These are phyloP conservation scores for Dothiorella sarmentorum DNA, from an alignment of 2,329 filamentous ascomycete genomes.

Conservation along the genomic window DNA sequence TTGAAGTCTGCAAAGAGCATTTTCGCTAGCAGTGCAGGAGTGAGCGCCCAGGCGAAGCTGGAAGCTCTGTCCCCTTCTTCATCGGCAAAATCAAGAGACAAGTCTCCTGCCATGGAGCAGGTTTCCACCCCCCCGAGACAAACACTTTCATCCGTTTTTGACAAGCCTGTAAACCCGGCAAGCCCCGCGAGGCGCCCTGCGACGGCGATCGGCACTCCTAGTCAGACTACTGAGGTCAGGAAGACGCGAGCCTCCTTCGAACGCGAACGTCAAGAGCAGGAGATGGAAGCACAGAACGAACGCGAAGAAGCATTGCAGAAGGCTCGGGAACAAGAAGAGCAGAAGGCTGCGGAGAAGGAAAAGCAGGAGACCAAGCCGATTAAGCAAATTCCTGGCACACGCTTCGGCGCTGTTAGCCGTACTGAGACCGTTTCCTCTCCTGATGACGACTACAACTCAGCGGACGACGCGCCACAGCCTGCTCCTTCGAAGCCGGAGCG, in stretches of 20 bases:
- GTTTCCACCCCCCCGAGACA: conserved; percentile 29
- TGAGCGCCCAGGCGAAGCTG: conserved; percentile 57
- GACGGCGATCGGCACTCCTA: conserved; percentile 19
- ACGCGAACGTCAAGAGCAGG: conserved; percentile 57
- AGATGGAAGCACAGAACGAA: conserved; percentile 63
- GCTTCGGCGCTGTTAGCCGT: conserved; percentile 22
- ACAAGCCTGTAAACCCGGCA: conserved; percentile 12
- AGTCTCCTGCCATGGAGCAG: conserved; percentile 30
- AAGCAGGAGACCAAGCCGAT: conserved; percentile 39
- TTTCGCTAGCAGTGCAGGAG: conserved; percentile 68
- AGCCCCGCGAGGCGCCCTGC: conserved; percentile 1
- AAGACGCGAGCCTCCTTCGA: conserved; percentile 59
- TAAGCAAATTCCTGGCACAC: conserved; percentile 51
- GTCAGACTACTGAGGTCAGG: conserved; percentile 34
- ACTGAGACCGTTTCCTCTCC: conserved; percentile 22
- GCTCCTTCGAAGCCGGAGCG: conserved; percentile 53
- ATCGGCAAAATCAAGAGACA: neutral
- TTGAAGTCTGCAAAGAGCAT: conserved; percentile 83
- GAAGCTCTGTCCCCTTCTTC: conserved; percentile 45
- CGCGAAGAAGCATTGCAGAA: conserved; percentile 62
- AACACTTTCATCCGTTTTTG: conserved; percentile 1
- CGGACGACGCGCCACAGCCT: conserved; percentile 55
- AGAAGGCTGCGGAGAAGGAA: conserved; percentile 28
- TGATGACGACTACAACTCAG: conserved; percentile 39
- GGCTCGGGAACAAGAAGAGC: conserved; percentile 61